Evolutionary conservation across 2,329 filamentous ascomycete genomes (phyloP), one percentile per base, ranked within the genome.

Genomic region (Venturia asperata): DNA sequence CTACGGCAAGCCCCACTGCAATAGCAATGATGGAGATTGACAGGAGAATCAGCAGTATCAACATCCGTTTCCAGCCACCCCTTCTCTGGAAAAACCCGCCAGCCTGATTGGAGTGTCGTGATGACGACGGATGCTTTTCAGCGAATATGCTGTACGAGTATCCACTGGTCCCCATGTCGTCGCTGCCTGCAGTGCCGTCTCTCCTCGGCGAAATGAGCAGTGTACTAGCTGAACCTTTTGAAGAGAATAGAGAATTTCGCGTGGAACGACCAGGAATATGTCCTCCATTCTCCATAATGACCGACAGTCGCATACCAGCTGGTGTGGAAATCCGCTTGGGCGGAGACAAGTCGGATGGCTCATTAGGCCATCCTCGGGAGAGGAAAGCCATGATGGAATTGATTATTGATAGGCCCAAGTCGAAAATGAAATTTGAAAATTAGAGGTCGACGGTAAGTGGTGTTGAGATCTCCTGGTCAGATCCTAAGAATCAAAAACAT

Each of bases 251-350:
- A 17, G 34, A 49, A 13, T 19, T 39, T n/a, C 43, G 39, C 45
- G 58, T 67, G 66, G 65, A 68, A 43, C 58, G 68, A 67, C n/a
- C 64, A 27, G 24, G 61, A 9, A 45, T 10, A 69, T 65, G 34
- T 47, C 60, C 61, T 27, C 64, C 63, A 43, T 73, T 73, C 56
- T 77, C 75, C 67, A 78, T 72, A 58, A 79, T 76, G 7, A 75
- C 70, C 34, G 77, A 77, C 5, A 79, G 72, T 34, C 77, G 75
- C 62, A 75, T 72, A 41, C 77, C 77, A 30, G 76, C 77, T 61
- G 76, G 75, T 37, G 76, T 77, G 3, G 75, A 77, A 62, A 79
- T 78, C 52, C 75, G 75, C 69, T 77, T 77, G 19, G 75, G 70
- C 27, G 73, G 72, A 17, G 60, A 43, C n/a, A 34, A 27, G 27